Base-by-base conservation (phyloP, 1,139 yeast species). In the Yamadazyma trypodendri region DNA sequence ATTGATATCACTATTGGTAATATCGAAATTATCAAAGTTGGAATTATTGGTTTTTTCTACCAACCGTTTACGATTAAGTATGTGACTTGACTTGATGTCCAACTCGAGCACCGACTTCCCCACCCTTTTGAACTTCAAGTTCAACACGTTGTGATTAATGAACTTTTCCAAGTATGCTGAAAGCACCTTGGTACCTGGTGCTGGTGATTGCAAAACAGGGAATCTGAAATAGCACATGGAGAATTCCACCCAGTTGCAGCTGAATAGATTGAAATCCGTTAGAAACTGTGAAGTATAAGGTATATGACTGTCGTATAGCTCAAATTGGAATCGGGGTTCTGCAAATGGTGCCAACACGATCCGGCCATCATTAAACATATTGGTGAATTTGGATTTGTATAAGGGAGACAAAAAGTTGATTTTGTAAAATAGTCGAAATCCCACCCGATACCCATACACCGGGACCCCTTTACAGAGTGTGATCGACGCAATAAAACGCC, bases 361-460 rank as follows among this genome's bases (percentile, higher is more conserved):
- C 8, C 60, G 59, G 0, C 81, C 81, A 23, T 71, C 77, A 24
- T 80, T 62, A 8, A 88, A 56, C 22, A 88, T 53, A 39, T 77
- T 81, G 0, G 84, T 67, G n/a, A 88, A 58, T 37, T 86, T 68
- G 2, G 76, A 63, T 28, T 72, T 66, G 50, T 79, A 77, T 3
- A 73, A 56, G 0, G 96, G 95, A 39, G 82, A 80, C 9, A 84
- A 56, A 15, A 88, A 56, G 30, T 79, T 74, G 3, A 92, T 76
- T 55, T 88, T 89, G 51, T 84, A 76, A 53, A 77, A 84, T 1
- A 77, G 63, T 14, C 64, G 53, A 65, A 79, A 75, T 0, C 89
- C 90, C 3, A 79, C 71, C 48, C 78, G 79, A 55, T 75, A 89
- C 0, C 97, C 97, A 56, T 92, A 92, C 37, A 89, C 82, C 0